A percentile compares a stretch with the other conserved stretches of the same genome.
Conservation (phyloP, 2,329 filamentous ascomycete species). For the Beauveria sp. region DNA sequence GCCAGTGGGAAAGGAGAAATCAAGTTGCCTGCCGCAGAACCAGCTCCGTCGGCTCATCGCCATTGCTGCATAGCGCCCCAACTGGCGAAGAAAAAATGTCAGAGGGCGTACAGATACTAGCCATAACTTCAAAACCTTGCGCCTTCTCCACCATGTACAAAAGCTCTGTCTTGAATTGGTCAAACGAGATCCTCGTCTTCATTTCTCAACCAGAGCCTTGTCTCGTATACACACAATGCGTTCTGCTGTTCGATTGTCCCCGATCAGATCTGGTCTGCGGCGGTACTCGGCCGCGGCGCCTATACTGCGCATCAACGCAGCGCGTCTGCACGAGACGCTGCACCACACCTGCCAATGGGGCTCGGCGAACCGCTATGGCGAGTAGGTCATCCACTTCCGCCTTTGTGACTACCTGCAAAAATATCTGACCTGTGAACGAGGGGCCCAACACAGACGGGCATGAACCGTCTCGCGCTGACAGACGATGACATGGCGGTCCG, state of each 20-base stretch:
- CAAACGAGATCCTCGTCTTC: background rate
- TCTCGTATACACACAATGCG: background rate
- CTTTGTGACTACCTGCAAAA: conserved; percentile 13
- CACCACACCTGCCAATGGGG: conserved; percentile 28
- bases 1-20: background rate
- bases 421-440: background rate
- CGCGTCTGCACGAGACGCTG: conserved; percentile 22
- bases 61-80: background rate
- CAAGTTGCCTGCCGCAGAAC: background rate
- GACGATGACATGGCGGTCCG: conserved; percentile 68
- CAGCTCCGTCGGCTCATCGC: background rate
- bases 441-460: conserved; percentile 55
- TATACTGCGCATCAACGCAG: conserved; percentile 19
- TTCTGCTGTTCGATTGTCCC: background rate
- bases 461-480: conserved; percentile 69
- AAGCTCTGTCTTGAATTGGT: background rate
- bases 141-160: background rate
- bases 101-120: background rate
- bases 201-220: too few species aligned
- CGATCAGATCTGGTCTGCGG: background rate
- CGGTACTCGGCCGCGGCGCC: background rate
- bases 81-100: background rate
- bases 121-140: background rate
- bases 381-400: conserved; percentile 16
- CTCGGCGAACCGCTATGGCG: conserved; percentile 21